These are phyloP conservation scores for Penicillium crustosum DNA, from an alignment of 2,329 filamentous ascomycete genomes.

Conservation along the genomic window DNA sequence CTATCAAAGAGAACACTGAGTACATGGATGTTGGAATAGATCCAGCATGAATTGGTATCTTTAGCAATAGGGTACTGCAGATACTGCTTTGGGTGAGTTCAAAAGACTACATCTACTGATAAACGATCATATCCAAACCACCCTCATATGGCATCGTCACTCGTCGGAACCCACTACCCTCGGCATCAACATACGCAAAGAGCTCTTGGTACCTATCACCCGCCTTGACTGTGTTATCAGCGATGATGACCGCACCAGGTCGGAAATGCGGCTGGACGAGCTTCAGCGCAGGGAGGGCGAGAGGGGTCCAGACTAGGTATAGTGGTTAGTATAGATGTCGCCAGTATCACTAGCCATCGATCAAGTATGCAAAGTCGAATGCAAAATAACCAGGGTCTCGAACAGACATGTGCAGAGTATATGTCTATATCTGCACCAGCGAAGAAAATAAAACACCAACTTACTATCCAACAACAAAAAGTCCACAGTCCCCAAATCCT, in stretches of 20 bases:
- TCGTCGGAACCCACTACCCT: conserved; percentile 17
- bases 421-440: neutral
- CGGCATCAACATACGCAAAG: conserved; percentile 21
- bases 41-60: neutral
- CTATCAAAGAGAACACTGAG: neutral
- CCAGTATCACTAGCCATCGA: neutral
- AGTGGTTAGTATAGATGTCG: neutral
- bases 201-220: conserved; percentile 14
- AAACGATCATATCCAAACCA: conserved; percentile 24
- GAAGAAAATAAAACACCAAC: conserved; percentile 28
- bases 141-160: conserved; percentile 22
- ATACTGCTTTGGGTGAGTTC: neutral
- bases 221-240: conserved; percentile 19
- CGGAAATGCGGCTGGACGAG: conserved; percentile 16
- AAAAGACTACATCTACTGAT: conserved; percentile 9
- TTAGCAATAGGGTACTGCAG: neutral
- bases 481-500: conserved; percentile 53
- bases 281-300: conserved; percentile 49
- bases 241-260: conserved; percentile 19
- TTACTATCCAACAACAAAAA: conserved; percentile 62
- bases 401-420: neutral
- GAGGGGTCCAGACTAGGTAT: conserved; percentile 55
- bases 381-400: neutral
- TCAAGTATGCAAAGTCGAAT: neutral
- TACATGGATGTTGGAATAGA: neutral